A percentile compares a stretch with the other conserved stretches of the same genome.
phyloP scores from a whole-genome alignment of 306 rosid genomes.

The Lithocarpus polystachyus region DNA sequence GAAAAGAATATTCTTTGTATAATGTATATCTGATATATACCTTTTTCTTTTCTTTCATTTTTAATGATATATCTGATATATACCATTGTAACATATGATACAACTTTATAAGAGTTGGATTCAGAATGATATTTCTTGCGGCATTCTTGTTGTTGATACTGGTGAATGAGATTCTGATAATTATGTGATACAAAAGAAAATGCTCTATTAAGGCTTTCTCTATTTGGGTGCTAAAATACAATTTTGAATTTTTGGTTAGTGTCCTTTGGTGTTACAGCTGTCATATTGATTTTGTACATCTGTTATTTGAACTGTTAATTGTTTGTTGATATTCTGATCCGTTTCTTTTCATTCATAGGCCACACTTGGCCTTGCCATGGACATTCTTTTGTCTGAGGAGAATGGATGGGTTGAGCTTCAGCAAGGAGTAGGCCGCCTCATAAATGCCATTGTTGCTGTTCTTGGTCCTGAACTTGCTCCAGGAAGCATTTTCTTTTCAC shows the following conservation, averaged over 20 bases:
- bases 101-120: no score
- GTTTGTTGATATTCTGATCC: conserved; percentile 8
- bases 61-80: no score
- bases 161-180: background rate
- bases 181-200: background rate
- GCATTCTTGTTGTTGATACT: background rate
- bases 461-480: conserved; percentile 99
- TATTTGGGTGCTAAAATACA: background rate
- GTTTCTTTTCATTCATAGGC: conserved; percentile 46
- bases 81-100: no score
- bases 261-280: background rate
- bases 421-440: conserved; percentile 95
- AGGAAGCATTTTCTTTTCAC: conserved; percentile 97
- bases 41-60: no score
- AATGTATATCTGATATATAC: no score
- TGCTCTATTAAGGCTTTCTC: background rate
- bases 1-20: no score
- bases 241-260: background rate
- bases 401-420: conserved; percentile 87
- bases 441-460: conserved; percentile 90
- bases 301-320: conserved; percentile 22
- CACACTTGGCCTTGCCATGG: conserved; percentile 94
- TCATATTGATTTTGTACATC: background rate
- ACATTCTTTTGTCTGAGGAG: conserved; percentile 89
- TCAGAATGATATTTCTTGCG: background rate